These are phyloP conservation scores for Cyclotella choctawhatcheeana DNA, from an alignment of 108 stramenopile genomes.

Conservation along the genomic window DNA sequence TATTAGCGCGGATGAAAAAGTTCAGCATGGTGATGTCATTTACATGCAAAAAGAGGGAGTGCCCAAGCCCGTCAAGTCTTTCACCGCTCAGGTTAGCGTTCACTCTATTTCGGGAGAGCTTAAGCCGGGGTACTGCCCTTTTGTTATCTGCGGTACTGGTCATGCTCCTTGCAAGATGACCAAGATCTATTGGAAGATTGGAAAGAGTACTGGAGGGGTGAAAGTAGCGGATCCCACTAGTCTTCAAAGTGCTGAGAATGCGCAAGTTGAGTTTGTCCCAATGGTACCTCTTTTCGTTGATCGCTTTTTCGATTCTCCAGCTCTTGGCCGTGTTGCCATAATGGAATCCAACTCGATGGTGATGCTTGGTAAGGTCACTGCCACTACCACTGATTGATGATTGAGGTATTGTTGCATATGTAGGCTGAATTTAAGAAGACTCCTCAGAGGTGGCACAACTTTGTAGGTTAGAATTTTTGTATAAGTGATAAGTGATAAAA, in stretches of 20 bases:
- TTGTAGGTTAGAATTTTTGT: too few species aligned
- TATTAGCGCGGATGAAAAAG: slow-evolving; percentile 88
- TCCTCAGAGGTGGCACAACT: too few species aligned
- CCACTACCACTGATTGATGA: too few species aligned
- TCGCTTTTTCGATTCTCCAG: slow-evolving; percentile 90
- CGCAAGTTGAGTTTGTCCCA: slow-evolving; percentile 66
- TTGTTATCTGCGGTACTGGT: slow-evolving; percentile 95
- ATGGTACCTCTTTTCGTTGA: slow-evolving; percentile 94
- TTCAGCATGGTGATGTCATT: slow-evolving; percentile 87
- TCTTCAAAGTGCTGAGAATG: slow-evolving; percentile 82
- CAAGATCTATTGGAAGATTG: slow-evolving; percentile 80
- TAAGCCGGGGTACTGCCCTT: slow-evolving; percentile 82
- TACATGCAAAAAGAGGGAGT: slow-evolving; percentile 81
- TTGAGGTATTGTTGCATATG: too few species aligned
- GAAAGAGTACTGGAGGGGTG: slow-evolving; percentile 82
- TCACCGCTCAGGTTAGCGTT: slow-evolving; percentile 89
- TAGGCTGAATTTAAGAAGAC: too few species aligned
- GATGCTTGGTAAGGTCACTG: too few species aligned
- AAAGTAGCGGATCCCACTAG: slow-evolving; percentile 85
- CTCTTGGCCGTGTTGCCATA: slow-evolving; percentile 99
- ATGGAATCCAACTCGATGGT: too few species aligned
- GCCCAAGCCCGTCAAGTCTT: slow-evolving; percentile 59
- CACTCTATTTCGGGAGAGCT: slow-evolving; percentile 90
- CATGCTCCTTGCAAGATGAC: slow-evolving; percentile 95
- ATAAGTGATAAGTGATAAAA: too few species aligned